Evolutionary conservation across 2,329 filamentous ascomycete genomes (phyloP), one percentile per base, ranked within the genome.

Genomic region (Pezicula neosporulosa): DNA sequence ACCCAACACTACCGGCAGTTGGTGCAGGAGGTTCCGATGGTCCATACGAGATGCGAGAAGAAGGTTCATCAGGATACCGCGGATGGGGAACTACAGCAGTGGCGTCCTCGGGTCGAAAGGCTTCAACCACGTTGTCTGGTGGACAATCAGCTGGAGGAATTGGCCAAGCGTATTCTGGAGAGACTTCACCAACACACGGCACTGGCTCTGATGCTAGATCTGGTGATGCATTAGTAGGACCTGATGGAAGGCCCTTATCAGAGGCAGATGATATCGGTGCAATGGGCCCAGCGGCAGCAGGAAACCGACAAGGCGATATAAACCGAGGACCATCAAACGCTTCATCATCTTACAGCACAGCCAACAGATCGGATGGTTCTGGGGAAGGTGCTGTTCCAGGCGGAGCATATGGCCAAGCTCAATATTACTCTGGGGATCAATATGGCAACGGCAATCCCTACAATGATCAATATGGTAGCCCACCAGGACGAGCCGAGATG

Each of bases 271-370:
- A 90, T 43, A 80, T 96, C 36, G 90, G 88, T 47, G 89, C 86
- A 39, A 86, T 96, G 72, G 90, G 90, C 3, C 87, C 89, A 12
- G 77, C 82, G 13, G 79, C 86, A 24, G 77, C 81, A 50, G 80
- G 82, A 55, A 86, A 87, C 68, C 78, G 83, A 48, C 77, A 73
- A 45, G 76, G 72, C 24, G 89, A 90, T 59, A 88, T 97, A 35
- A 89, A 88, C 59, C 87, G 94, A 49, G 94, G 94, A 1, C 86
- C 90, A 2, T 97, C 93, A 6, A 97, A 97, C 65, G 94, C 94
- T 6, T 99, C 94, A 0, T 97, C 94, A 0, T 92, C 90, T 1
- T 99, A 97, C 73, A 97, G 92, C 57, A 87, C 86, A 12, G 88
- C 84, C 7, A 85, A 83, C 42, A 83, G 82, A 53, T 97, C 93